Percentiles rank a stretch among this genome's conserved stretches.
phyloP scores from a whole-genome alignment of 1,284 basidiomycete genomes.

The Trichosporon asahii region DNA sequence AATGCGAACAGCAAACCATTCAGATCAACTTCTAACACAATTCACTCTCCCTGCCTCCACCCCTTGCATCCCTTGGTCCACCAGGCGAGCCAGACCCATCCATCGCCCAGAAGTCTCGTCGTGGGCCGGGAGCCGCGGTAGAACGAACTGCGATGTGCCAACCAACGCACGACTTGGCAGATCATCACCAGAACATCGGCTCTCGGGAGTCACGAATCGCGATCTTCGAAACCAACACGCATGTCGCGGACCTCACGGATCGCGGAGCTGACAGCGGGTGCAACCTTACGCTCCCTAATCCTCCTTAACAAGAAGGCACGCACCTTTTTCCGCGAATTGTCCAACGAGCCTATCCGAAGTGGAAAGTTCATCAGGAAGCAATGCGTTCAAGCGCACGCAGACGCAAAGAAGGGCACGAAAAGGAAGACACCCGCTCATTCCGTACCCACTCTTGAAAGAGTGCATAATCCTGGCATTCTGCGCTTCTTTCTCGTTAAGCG shows the following conservation, averaged over 20 bases:
- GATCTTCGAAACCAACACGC: neutral
- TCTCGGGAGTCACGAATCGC: neutral
- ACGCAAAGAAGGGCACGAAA: neutral
- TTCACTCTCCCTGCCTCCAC: neutral
- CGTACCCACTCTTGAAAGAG: neutral
- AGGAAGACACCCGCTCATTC: neutral
- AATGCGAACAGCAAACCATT: neutral
- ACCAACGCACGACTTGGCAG: too few species aligned
- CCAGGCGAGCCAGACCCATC: neutral
- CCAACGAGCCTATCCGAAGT: neutral
- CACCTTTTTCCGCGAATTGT: slow-evolving; percentile 2
- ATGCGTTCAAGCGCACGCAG: too few species aligned
- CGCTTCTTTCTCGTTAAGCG: neutral
- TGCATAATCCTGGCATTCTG: slow-evolving; percentile 1
- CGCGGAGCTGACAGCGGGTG: neutral
- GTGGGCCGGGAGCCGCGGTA: too few species aligned
- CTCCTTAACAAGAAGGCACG: neutral
- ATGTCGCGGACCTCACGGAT: neutral
- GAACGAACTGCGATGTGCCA: too few species aligned
- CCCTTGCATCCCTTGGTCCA: neutral
- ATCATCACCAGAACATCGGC: too few species aligned
- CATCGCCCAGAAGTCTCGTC: too few species aligned
- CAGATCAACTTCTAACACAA: neutral
- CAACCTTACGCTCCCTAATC: slow-evolving; percentile 1
- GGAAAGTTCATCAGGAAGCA: neutral